phyloP scores from a whole-genome alignment of 2,329 filamentous ascomycete species.

The Fusarium nygamai region DNA sequence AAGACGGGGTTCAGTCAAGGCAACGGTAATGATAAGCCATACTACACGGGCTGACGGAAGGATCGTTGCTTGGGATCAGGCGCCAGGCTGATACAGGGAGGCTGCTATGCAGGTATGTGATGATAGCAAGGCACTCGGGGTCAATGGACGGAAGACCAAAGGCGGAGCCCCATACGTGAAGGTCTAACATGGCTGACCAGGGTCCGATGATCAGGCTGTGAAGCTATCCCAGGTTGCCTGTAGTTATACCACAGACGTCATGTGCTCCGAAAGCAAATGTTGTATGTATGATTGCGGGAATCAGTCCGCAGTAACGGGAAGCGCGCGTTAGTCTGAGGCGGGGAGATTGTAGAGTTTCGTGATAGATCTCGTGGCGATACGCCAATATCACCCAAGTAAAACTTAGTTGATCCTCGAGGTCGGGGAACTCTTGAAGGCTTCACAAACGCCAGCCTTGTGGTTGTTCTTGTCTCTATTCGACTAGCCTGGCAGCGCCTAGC shows the following conservation, averaged over 20 bases:
- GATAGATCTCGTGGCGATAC: constrained; percentile 23
- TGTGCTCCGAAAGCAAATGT: not conserved
- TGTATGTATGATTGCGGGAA: not conserved
- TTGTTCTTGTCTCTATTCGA: constrained; percentile 2
- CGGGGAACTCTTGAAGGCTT: constrained; percentile 18
- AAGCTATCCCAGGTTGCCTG: constrained; percentile 10
- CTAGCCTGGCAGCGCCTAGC: not conserved
- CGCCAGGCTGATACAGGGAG: constrained; percentile 71
- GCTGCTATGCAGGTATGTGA: constrained; percentile 77
- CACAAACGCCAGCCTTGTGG: constrained; percentile 31
- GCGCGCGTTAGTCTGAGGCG: constrained; percentile 10
- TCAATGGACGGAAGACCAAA: constrained; percentile 92
- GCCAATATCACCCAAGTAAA: constrained; percentile 3
- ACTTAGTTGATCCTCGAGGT: constrained; percentile 5
- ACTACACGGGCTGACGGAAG: constrained; percentile 76
- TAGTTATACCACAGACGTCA: constrained; percentile 22
- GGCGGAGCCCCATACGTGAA: constrained; percentile 91
- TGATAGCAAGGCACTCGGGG: constrained; percentile 84
- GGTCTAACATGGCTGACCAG: constrained; percentile 58
- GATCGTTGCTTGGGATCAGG: constrained; percentile 78
- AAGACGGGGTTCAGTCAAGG: constrained; percentile 22
- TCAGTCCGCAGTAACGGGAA: constrained; percentile 6
- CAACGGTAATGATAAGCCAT: constrained; percentile 49
- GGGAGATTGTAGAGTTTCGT: not conserved
- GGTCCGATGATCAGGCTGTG: constrained; percentile 4